phyloP scores from a whole-genome alignment of 495 filamentous ascomycete genomes.

The Darksidea phi region DNA sequence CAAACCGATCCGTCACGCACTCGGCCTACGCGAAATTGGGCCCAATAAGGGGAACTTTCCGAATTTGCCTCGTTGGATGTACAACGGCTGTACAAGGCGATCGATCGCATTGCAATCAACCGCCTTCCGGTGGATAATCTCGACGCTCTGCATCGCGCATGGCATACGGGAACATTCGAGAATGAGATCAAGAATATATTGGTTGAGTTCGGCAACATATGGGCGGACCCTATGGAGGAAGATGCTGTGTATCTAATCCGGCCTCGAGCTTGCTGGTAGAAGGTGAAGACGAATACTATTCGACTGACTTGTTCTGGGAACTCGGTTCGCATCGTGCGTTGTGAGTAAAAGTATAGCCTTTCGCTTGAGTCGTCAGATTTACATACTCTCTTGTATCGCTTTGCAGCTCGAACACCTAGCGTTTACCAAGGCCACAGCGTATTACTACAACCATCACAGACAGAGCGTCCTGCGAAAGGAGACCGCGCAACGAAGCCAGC shows the following conservation, averaged over 20 bases:
- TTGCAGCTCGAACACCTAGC: conserved; percentile 6
- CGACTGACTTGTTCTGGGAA: background rate
- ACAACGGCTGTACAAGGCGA: background rate
- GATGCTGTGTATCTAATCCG: background rate
- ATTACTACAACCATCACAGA: background rate
- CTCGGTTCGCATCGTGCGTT: background rate
- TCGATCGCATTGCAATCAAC: background rate
- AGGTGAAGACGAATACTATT: background rate
- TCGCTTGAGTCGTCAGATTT: background rate
- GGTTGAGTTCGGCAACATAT: background rate
- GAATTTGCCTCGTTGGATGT: background rate
- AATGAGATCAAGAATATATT: background rate
- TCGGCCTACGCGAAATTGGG: background rate
- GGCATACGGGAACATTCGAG: background rate
- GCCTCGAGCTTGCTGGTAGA: background rate
- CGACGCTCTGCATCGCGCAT: background rate
- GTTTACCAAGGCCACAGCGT: background rate
- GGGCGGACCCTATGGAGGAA: background rate
- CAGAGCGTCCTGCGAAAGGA: background rate
- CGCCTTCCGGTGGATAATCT: background rate
- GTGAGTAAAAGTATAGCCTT: background rate
- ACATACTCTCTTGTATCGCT: background rate
- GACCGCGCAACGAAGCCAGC: no score
- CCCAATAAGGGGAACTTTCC: background rate
- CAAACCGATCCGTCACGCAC: background rate